Evolutionary conservation across 192 early-diverging fungal genomes (phyloP), one percentile per base, ranked within the genome.

Genomic region (Umbelopsis sp.): DNA sequence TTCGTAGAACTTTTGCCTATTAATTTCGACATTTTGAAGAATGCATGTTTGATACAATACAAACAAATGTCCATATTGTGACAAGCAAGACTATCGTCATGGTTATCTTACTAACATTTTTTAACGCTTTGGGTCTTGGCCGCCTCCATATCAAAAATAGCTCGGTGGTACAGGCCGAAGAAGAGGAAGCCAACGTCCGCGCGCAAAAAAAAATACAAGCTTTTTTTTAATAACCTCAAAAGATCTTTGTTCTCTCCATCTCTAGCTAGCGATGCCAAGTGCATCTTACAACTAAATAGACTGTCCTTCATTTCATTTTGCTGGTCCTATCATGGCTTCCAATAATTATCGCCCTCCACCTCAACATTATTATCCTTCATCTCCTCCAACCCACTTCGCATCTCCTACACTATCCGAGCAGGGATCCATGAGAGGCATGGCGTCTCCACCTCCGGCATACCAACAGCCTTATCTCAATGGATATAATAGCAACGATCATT

Each of bases 321-420:
- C 31, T 20, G 26, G 26, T 34, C 56, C 17, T 34, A 32, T 14
- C 34, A 62, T 62, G 56, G 11, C 56, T 62, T 32, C 56, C 12
- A 62, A 62, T 62, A 34, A 62, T 62, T 62, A 34, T 62, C 56
- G 31, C 4, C 56, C 25, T 32, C 21, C 21, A 17, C 25, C 31
- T n/a, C 56, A 62, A 41, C 38, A 41, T 3, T 62, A 62, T 62
- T 34, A 62, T 34, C 56, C 56, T 12, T 62, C 31, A n/a, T 62
- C 56, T 34, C 56, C 56, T 32, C 56, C 56, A 29, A 34, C 56
- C 26, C 56, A 31, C 6, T 62, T 34, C 34, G 56, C 56, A 62
- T 62, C 56, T 36, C 56, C 56, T n/a, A 62, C 56, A 62, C 34
- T 62, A 20, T 62, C 56, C 56, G 56, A 62, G 56, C 56, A 62